Conservation (phyloP, 495 filamentous ascomycete genomes). For the Annulohypoxylon nitens region DNA sequence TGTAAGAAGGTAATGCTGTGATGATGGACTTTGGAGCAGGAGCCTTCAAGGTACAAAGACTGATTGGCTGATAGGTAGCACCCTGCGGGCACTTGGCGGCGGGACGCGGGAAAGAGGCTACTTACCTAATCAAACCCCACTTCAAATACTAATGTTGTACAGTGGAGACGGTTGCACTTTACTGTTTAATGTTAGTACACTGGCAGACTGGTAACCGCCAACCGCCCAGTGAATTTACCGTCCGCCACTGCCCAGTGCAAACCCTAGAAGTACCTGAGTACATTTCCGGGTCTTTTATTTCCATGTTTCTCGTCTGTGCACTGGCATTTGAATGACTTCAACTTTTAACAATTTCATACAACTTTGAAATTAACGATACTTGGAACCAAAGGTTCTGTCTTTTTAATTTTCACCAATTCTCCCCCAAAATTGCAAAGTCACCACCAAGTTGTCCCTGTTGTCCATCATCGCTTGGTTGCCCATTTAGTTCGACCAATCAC, state of each 20-base stretch:
- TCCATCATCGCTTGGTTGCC: not conserved
- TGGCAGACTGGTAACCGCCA: too few species aligned
- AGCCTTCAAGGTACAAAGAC: conserved; percentile 29
- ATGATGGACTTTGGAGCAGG: not conserved
- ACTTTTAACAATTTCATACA: too few species aligned
- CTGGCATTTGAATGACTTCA: too few species aligned
- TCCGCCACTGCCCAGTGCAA: too few species aligned
- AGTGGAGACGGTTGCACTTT: too few species aligned
- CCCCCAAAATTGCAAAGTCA: not conserved
- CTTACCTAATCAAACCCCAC: too few species aligned
- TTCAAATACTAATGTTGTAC: too few species aligned
- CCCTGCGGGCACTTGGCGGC: too few species aligned
- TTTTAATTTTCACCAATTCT: conserved; percentile 3
- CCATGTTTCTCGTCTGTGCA: not conserved
- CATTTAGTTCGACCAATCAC: not conserved
- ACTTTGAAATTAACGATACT: not conserved
- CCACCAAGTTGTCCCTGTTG: not conserved
- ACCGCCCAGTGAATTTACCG: too few species aligned
- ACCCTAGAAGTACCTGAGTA: not conserved
- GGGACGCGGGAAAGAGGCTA: not conserved
- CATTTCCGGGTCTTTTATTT: conserved; percentile 16
- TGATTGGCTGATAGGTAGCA: too few species aligned
- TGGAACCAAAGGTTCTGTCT: not conserved
- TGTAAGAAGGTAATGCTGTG: not conserved
- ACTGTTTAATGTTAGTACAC: too few species aligned